A percentile compares a stretch with the other conserved stretches of the same genome.
These are phyloP conservation scores for Sutorius eximius DNA, from an alignment of 1,284 basidiomycete genomes.

Conservation along the genomic window DNA sequence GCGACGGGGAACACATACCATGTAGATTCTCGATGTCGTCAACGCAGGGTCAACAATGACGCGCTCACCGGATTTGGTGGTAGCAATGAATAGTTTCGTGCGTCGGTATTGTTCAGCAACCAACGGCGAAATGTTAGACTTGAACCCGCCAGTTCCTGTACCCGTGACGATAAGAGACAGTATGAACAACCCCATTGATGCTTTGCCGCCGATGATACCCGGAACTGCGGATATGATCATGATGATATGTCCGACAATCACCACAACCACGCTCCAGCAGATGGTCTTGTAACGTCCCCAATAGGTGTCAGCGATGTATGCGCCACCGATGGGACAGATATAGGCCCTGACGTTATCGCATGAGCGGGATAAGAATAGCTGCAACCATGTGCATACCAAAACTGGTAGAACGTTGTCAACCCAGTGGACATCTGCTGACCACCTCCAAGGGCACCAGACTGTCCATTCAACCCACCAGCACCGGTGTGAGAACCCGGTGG, in stretches of 20 bases:
- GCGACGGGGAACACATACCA: constrained; percentile 43
- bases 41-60: constrained; percentile 80
- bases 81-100: constrained; percentile 55
- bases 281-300: constrained; percentile 79
- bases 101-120: constrained; percentile 76
- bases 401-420: constrained; percentile 61
- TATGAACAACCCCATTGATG: constrained; percentile 62
- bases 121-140: constrained; percentile 77
- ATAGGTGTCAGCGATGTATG: constrained; percentile 73
- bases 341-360: constrained; percentile 44
- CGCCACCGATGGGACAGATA: constrained; percentile 61
- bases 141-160: constrained; percentile 74
- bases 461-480: constrained; percentile 51
- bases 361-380: constrained; percentile 26
- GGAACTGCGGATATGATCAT: constrained; percentile 75
- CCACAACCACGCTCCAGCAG: constrained; percentile 53
- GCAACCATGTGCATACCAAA: constrained; percentile 44
- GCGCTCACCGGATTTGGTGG: constrained; percentile 62
- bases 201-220: constrained; percentile 59
- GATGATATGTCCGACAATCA: constrained; percentile 69
- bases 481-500: constrained; percentile 69
- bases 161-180: constrained; percentile 72
- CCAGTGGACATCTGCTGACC: constrained; percentile 71
- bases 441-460: constrained; percentile 70
- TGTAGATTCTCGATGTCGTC: constrained; percentile 72